Percentiles rank a stretch among this genome's conserved stretches.
Evolutionary conservation across 208 protist species (phyloP).

Genomic region (Naegleria lovaniensis): DNA sequence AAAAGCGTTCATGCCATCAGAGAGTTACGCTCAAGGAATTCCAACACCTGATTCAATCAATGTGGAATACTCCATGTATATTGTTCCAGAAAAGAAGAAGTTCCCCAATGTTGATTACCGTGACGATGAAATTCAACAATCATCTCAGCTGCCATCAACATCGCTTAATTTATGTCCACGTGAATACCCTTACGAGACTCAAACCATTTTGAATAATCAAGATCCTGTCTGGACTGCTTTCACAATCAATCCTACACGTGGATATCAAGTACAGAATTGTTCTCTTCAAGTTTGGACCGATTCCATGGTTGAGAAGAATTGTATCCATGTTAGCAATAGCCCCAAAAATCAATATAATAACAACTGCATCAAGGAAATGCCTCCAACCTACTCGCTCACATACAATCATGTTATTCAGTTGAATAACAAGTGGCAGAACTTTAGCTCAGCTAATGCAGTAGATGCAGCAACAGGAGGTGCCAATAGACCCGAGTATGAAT

Average conservation of each 20-base stretch:
- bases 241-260: neutral
- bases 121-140: neutral
- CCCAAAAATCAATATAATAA: neutral
- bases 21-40: neutral
- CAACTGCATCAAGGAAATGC: neutral
- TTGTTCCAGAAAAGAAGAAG: neutral
- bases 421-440: neutral
- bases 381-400: neutral
- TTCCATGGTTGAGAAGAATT: neutral
- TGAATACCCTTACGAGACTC: neutral
- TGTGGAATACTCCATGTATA: neutral
- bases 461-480: neutral
- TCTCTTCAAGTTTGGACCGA: neutral
- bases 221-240: neutral
- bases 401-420: neutral
- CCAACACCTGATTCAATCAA: neutral
- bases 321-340: neutral
- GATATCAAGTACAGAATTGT: neutral
- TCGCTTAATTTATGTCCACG: neutral
- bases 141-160: neutral
- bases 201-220: neutral
- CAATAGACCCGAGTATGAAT: neutral
- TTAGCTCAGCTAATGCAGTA: neutral
- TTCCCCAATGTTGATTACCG: neutral
- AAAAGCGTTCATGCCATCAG: neutral